Base-by-base conservation (phyloP, 768 basidiomycete species). In the Clitopilus passeckerianus region DNA sequence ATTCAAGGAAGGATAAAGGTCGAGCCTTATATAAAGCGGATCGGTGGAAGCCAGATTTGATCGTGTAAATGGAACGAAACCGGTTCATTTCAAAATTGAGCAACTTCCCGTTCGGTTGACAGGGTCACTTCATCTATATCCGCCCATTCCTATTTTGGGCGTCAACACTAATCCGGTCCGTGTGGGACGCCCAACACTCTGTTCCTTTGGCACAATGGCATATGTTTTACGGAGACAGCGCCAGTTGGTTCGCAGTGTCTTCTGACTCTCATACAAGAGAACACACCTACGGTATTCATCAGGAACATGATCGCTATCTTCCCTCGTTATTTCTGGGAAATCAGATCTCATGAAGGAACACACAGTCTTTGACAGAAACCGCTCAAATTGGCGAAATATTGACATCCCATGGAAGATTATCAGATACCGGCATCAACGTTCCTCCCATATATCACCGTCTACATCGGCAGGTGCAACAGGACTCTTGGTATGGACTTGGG, bases 1-100 rank as follows among this genome's bases (percentile, higher is more conserved):
- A 57, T 60, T 59, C 41, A 24, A 55, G 57, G 41, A 64, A 56
- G 60, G 33, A 58, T 20, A 27, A 62, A 59, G 52, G 24, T 52
- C 56, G 59, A 61, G 59, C 52, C 57, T 67, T 74, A 71, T 72
- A 73, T 65, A 67, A 63, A 34, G 55, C 67, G 63, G 62, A 61
- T 62, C 65, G 66, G 67, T 65, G 66, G 65, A 67, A 64, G 61
- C 57, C 60, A 61, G 60, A 64, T 34, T 67, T 70, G 69, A 71
- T 72, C 68, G 66, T 41, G 64, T 64, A 34, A 64, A 54, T 50
- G 52, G 55, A 67, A 67, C 67, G 65, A 69, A 70, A 65, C 68
- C 64, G 62, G 66, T 65, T 71, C 70, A 62, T 37, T 57, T 55
- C 20, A 57, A 44, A 35, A 27, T 57, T 57, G 34, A 27, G 30